These are phyloP conservation scores for Coelastrella sp. DNA, from an alignment of 139 green algal species.

Conservation along the genomic window DNA sequence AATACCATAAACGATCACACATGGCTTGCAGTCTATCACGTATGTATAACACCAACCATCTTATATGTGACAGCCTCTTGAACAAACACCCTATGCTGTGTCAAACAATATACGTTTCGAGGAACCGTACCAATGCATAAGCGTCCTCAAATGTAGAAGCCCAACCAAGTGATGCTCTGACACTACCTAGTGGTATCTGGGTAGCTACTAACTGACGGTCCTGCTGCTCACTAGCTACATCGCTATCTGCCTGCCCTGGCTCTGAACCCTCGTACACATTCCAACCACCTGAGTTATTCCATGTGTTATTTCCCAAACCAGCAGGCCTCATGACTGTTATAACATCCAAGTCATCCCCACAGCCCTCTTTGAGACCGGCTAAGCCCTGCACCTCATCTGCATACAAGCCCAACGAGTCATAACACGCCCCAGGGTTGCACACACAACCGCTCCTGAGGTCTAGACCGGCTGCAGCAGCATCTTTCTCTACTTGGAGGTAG, in stretches of 20 bases:
- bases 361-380: constrained; percentile 78
- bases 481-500: constrained; percentile 6
- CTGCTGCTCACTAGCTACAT: background rate
- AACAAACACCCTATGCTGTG: no score
- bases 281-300: background rate
- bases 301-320: background rate
- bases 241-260: background rate
- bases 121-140: constrained; percentile 65
- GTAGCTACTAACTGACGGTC: constrained; percentile 10
- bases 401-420: constrained; percentile 69
- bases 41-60: no score
- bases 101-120: constrained; percentile 46
- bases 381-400: constrained; percentile 72
- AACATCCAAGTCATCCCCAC: constrained; percentile 80
- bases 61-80: no score
- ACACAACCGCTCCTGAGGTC: constrained; percentile 76
- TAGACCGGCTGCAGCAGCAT: constrained; percentile 71
- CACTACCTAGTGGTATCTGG: constrained; percentile 72
- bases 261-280: background rate
- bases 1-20: no score
- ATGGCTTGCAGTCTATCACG: no score
- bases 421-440: constrained; percentile 84
- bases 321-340: constrained; percentile 62
- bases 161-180: constrained; percentile 73
- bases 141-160: constrained; percentile 76